These are phyloP conservation scores for Alectoria sarmentosa DNA, from an alignment of 495 filamentous ascomycete species.

Conservation along the genomic window DNA sequence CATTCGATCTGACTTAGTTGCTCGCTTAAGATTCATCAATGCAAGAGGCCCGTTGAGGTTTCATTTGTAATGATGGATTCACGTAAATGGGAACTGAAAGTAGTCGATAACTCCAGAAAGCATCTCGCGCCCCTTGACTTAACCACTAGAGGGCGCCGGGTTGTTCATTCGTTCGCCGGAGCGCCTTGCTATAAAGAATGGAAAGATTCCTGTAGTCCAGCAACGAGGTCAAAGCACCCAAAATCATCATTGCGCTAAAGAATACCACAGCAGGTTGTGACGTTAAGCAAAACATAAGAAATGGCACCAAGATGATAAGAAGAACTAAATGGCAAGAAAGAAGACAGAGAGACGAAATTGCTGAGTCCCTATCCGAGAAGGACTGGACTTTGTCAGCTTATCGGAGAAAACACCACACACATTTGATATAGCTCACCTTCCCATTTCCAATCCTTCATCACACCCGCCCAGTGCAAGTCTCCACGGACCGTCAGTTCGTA, in stretches of 20 bases:
- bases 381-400: constrained; percentile 28
- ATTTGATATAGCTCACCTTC: constrained; percentile 49
- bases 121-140: neutral
- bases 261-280: neutral
- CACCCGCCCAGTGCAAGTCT: constrained; percentile 65
- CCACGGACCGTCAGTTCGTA: constrained; percentile 61
- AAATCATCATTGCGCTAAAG: constrained; percentile 3
- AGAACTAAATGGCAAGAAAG: neutral
- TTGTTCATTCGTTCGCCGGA: constrained; percentile 5
- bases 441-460: constrained; percentile 77
- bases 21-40: neutral
- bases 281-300: neutral
- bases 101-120: neutral
- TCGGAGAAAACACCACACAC: neutral
- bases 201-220: neutral
- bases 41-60: constrained; percentile 4
- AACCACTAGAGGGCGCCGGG: neutral
- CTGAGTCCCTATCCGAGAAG: constrained; percentile 35
- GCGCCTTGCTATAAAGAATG: constrained; percentile 15
- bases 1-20: neutral
- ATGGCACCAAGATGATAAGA: no score
- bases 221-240: neutral
- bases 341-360: neutral
- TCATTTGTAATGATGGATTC: neutral
- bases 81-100: neutral